Evolutionary conservation across 495 filamentous ascomycete genomes (phyloP).

Genomic region (Penicillium chermesinum): DNA sequence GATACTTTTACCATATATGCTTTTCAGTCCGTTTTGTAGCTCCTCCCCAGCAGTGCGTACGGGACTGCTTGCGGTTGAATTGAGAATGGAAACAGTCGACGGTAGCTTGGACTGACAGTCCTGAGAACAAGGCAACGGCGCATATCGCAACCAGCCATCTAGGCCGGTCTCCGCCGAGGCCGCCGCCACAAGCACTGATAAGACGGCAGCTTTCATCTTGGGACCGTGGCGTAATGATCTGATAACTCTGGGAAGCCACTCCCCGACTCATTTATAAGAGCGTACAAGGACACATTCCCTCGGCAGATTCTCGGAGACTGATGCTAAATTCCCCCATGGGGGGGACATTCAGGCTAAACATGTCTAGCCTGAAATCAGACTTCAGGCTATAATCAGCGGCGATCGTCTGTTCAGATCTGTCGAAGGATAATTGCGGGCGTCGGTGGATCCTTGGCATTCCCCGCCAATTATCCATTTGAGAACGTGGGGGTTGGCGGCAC

Average conservation of each 20-base stretch:
- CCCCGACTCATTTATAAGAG: neutral
- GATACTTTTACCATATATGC: constrained; percentile 46
- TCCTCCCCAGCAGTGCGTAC: constrained; percentile 56
- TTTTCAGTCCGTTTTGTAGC: constrained; percentile 51
- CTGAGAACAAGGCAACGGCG: constrained; percentile 42
- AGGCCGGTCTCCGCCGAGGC: constrained; percentile 45
- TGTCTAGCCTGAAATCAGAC: neutral
- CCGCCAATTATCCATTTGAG: neutral
- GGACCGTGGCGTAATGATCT: no score
- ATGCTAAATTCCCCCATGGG: neutral
- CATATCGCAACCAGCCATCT: constrained; percentile 62
- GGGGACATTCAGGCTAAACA: neutral
- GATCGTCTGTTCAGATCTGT: neutral
- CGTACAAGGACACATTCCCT: neutral
- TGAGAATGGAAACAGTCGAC: constrained; percentile 49
- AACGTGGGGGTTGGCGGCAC: neutral
- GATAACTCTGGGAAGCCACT: no score
- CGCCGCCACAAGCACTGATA: neutral
- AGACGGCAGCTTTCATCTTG: neutral
- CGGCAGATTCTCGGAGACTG: neutral
- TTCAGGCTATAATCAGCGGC: neutral
- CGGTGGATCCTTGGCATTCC: neutral
- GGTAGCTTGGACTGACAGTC: constrained; percentile 35
- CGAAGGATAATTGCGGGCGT: neutral
- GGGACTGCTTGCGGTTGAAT: constrained; percentile 46